Percentiles rank a stretch among this genome's conserved stretches.
These are phyloP conservation scores for Fusarium sp. DNA, from an alignment of 2,329 filamentous ascomycete genomes.

Conservation along the genomic window DNA sequence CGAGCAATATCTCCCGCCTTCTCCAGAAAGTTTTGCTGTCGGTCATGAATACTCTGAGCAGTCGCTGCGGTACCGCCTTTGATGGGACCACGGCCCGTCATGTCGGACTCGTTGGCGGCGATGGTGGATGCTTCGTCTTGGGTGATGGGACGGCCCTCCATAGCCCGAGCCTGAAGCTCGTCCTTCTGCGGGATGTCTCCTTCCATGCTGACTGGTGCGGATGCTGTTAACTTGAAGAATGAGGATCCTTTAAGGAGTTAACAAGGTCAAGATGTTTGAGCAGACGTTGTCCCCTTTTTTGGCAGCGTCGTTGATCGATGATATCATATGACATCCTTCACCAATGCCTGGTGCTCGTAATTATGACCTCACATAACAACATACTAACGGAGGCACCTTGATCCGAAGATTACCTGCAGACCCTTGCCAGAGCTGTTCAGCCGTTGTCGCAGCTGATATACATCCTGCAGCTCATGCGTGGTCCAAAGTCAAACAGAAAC, in stretches of 20 bases:
- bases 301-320: background rate
- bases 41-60: slow-evolving; percentile 24
- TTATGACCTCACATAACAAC: background rate
- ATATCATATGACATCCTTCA: background rate
- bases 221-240: no score
- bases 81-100: slow-evolving; percentile 29
- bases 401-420: background rate
- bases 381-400: background rate
- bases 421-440: background rate
- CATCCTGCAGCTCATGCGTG: background rate
- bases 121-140: slow-evolving; percentile 20
- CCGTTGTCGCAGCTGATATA: background rate
- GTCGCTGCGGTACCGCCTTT: slow-evolving; percentile 24
- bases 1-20: slow-evolving; percentile 20
- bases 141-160: slow-evolving; percentile 26
- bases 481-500: background rate
- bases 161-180: slow-evolving; percentile 16
- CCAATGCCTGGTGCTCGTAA: background rate
- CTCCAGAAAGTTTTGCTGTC: slow-evolving; percentile 23
- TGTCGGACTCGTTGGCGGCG: slow-evolving; percentile 18
- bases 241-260: no score
- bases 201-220: background rate
- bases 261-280: no score
- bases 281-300: no score
- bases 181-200: slow-evolving; percentile 21